phyloP scores from a whole-genome alignment of 441 rosid genomes.

The Erodium moschatum region DNA sequence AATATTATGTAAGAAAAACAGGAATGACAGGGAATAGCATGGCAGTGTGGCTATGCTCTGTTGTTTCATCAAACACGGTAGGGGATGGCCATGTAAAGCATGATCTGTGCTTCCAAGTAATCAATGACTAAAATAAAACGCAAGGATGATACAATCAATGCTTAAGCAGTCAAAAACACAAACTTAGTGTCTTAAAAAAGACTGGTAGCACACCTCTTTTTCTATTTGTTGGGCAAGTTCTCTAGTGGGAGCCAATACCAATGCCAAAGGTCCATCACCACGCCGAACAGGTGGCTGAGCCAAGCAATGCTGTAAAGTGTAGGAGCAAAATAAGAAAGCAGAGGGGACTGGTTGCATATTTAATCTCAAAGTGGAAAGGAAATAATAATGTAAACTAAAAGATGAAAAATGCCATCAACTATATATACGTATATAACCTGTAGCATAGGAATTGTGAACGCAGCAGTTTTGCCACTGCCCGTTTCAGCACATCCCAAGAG shows the following conservation, averaged over 20 bases:
- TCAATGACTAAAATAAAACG: not conserved
- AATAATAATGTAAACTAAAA: not conserved
- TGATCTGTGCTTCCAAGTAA: not conserved
- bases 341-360: not conserved
- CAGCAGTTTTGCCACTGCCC: slow-evolving; percentile 26
- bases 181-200: not conserved
- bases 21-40: not conserved
- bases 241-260: slow-evolving; percentile 26
- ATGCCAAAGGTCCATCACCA: slow-evolving; percentile 29
- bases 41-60: not conserved
- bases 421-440: slow-evolving; percentile 12
- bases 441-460: slow-evolving; percentile 25
- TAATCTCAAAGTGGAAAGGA: not conserved
- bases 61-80: not conserved
- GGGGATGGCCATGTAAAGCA: not conserved
- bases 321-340: not conserved
- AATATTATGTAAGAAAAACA: not conserved
- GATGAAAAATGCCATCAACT: not conserved
- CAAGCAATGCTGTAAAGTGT: slow-evolving; percentile 22
- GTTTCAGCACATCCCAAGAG: slow-evolving; percentile 26
- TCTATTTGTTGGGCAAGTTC: slow-evolving; percentile 28
- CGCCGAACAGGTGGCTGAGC: slow-evolving; percentile 26
- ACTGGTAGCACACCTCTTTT: slow-evolving; percentile 18
- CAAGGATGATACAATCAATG: not conserved
- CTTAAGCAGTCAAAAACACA: not conserved